Evolutionary conservation across 1,284 basidiomycete genomes (phyloP).

Genomic region (Sanguinoderma infundibulare): DNA sequence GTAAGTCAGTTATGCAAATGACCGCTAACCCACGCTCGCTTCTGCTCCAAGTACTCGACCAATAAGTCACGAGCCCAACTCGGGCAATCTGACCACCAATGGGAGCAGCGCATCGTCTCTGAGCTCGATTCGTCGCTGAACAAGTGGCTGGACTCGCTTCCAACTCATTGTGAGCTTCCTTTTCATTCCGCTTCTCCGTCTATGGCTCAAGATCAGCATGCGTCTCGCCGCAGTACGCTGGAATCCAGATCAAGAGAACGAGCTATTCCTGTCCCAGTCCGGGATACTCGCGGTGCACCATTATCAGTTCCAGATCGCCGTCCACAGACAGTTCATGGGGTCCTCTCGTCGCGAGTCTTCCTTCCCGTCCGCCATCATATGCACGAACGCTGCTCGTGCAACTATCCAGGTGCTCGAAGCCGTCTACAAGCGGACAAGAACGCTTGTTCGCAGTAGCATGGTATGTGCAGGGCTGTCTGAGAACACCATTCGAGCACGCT

Average conservation of each 20-base stretch:
- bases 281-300: constrained; percentile 56
- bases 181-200: constrained; percentile 36
- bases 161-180: constrained; percentile 22
- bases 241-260: constrained; percentile 53
- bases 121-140: constrained; percentile 30
- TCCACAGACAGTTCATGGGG: constrained; percentile 62
- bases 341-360: not conserved
- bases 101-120: constrained; percentile 27
- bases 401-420: not conserved
- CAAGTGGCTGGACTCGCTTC: constrained; percentile 27
- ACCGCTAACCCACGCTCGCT: too few relatives aligned
- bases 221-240: constrained; percentile 36
- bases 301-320: constrained; percentile 57
- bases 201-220: not conserved
- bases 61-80: constrained; percentile 19
- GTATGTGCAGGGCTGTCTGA: too few relatives aligned
- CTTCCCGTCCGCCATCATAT: not conserved
- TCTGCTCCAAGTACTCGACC: constrained; percentile 29
- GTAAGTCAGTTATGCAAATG: too few relatives aligned
- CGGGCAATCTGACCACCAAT: constrained; percentile 19
- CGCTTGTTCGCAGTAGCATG: too few relatives aligned
- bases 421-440: not conserved
- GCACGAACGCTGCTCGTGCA: not conserved
- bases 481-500: too few relatives aligned
- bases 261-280: constrained; percentile 53